phyloP scores from a whole-genome alignment of 1,284 basidiomycete genomes.

The Schizophyllum commune region DNA sequence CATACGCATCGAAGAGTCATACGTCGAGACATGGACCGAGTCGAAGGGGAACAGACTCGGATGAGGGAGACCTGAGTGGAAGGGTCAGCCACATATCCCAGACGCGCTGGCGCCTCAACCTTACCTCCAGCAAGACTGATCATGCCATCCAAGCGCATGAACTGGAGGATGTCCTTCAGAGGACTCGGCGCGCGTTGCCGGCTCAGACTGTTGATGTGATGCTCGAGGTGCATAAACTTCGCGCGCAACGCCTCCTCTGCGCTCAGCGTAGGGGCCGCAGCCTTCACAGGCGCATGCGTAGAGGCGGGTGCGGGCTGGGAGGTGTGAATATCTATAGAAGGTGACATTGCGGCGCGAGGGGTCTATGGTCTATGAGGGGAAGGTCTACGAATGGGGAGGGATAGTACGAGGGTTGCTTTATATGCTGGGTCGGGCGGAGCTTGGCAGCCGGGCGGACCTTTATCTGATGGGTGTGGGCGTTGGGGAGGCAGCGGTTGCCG shows the following conservation, averaged over 20 bases:
- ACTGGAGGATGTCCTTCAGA: slow-evolving; percentile 58
- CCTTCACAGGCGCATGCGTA: neutral
- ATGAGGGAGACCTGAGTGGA: slow-evolving; percentile 45
- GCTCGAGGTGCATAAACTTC: slow-evolving; percentile 37
- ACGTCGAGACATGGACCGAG: slow-evolving; percentile 35
- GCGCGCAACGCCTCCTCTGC: slow-evolving; percentile 6
- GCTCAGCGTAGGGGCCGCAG: neutral
- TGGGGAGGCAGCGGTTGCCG: neutral
- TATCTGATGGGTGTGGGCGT: neutral
- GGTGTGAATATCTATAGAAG: neutral
- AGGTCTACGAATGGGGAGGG: neutral
- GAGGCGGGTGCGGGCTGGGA: neutral
- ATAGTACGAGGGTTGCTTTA: neutral
- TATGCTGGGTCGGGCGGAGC: neutral
- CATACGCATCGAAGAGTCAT: slow-evolving; percentile 54
- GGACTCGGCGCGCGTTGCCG: slow-evolving; percentile 47
- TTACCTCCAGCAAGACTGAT: slow-evolving; percentile 55
- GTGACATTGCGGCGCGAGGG: neutral
- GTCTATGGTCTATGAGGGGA: neutral
- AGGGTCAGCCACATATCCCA: neutral
- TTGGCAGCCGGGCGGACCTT: neutral
- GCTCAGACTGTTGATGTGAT: slow-evolving; percentile 38
- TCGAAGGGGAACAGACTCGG: slow-evolving; percentile 60
- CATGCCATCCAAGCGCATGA: slow-evolving; percentile 40
- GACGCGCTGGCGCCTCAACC: neutral